Evolutionary conservation across 345 rosid species (phyloP).

Genomic region (Melaleuca alternifolia): DNA sequence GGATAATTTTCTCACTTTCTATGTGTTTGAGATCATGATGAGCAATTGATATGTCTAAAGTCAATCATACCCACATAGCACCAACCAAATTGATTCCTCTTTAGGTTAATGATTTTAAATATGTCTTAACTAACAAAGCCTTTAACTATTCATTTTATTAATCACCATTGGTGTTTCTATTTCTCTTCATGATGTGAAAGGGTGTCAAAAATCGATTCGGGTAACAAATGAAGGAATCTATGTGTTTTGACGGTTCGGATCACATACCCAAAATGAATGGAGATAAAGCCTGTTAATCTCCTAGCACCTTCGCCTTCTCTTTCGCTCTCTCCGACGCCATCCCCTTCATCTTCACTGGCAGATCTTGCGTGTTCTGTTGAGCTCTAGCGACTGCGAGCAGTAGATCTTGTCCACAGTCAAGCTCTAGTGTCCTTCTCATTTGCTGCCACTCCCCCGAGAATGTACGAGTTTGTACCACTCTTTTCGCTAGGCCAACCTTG

Average conservation of each 20-base stretch:
- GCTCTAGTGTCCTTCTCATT: too few species aligned
- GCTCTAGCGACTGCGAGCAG: too few species aligned
- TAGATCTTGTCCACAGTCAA: too few species aligned
- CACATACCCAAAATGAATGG: neutral
- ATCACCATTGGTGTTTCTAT: neutral
- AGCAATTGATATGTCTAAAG: neutral
- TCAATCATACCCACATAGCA: neutral
- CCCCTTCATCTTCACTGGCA: too few species aligned
- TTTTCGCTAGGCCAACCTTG: too few species aligned
- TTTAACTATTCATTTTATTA: neutral
- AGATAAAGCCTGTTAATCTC: too few species aligned
- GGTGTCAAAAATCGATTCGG: neutral
- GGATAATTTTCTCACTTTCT: neutral
- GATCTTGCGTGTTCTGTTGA: too few species aligned
- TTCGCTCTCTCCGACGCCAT: too few species aligned
- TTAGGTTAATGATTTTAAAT: neutral
- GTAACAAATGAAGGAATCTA: neutral
- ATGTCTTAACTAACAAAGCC: neutral
- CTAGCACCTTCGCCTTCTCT: too few species aligned
- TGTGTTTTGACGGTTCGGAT: neutral
- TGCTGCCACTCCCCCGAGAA: too few species aligned
- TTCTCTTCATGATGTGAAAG: neutral
- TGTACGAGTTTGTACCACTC: too few species aligned
- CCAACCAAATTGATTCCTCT: neutral
- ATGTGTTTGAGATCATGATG: neutral